Evolutionary conservation across 345 rosid species (phyloP), one percentile per base, ranked within the genome.

Genomic region (Syzygium oleosum): DNA sequence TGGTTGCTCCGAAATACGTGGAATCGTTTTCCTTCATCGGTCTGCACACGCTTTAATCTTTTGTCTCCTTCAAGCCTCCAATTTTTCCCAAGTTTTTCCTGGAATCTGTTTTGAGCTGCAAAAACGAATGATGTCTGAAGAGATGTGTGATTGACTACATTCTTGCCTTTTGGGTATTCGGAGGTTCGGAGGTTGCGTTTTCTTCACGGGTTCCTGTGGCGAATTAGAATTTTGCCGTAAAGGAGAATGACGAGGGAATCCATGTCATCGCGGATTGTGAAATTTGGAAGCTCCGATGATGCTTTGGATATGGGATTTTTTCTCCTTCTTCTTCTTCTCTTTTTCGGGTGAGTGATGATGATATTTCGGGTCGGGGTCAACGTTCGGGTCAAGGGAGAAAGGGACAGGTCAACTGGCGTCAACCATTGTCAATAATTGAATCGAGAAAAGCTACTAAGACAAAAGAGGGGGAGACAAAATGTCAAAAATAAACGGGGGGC

Each of bases 331-430:
- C 51, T 51, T 8, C 3, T 51, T 52, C 16, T 2, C 21, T 2
- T 8, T 56, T 56, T 13, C 51, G 12, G 8, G 31, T 2, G 68
- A 15, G 31, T 61, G 68, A n/a, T 61, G 68, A 13, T 27, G 63
- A 17, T 15, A 38, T 34, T 38, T 79, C 51, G 51, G 27, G 25
- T 19, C 31, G n/a, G 51, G 27, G n/a, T 79, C 46, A 79, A 84
- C 29, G 89, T n/a, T 84, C 86, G 84, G 89, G 95, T 93, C 94
- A 90, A 88, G 84, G 87, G 61, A 85, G 94, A 91, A 54, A 91
- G 79, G 19, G 88, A 88, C 92, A 2, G 85, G 92, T 91, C 91
- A 90, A 91, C 92, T 78, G 85, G 94, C 84, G 93, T 92, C 90
- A 89, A 90, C 53, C 73, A 22, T 59, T 51, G 65, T 84, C 84